Evolutionary conservation across 192 early-diverging fungal genomes (phyloP), one percentile per base, ranked within the genome.

Genomic region (Phlyctochytrium bullatum): DNA sequence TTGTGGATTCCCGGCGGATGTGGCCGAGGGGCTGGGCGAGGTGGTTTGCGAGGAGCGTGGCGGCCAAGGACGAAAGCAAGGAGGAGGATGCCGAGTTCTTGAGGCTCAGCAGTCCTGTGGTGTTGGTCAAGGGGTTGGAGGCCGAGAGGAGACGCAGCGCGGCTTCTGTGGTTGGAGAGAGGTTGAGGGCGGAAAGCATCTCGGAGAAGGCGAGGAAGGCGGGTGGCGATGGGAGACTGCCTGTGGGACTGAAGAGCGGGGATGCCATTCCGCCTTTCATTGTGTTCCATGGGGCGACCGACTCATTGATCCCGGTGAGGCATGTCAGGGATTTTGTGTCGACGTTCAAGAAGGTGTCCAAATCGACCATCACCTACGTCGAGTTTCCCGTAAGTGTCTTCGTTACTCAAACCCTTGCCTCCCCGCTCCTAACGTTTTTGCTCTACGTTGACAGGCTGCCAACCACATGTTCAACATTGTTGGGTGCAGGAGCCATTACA

Each of bases 31-130:
- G 73, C 31, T 70, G 67, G 34, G 59, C 73, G 24, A 61, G 57
- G 6, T 69, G 72, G 24, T 86, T 86, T 60, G 67, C 75, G 36
- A 73, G 63, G 16, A 35, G 74, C 24, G 69, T 86, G 36, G 69
- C 76, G 14, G 62, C 58, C 23, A 14, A 57, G 24, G 33, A 68
- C 28, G 30, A 65, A 16, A 61, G 61, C 24, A 60, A 27, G 32
- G 66, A 65, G 2, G 20, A 31, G 17, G 35, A 66, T 52, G 51
- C 65, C 16, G 62, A 64, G 36, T 56, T 65, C 52, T 47, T 56
- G 71, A 71, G 62, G 59, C 34, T 35, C 33, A 51, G 57, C 30
- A 73, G 64, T 52, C 75, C 63, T 36, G 63, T 62, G 29, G 40
- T 69, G 6, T 57, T 61, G 31, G 60, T 64, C n/a, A 72, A 72